Evolutionary conservation across 2,329 filamentous ascomycete genomes (phyloP).

Genomic region (Monilinia aucupariae): DNA sequence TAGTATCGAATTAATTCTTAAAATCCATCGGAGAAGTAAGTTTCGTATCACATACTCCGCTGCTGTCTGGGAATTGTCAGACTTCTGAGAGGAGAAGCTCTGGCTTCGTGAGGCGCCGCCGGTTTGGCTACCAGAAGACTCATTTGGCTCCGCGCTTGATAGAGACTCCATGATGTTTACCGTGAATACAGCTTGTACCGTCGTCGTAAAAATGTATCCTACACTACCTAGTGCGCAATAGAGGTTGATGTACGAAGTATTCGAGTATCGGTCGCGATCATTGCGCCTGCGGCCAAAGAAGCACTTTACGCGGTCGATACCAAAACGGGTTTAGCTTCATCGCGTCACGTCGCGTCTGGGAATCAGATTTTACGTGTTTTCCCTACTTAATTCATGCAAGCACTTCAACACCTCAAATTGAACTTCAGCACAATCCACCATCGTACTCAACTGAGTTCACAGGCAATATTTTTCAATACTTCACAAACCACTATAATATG

Average conservation of each 20-base stretch:
- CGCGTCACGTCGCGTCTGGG: conserved; percentile 10
- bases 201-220: not conserved
- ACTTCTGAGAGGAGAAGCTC: conserved; percentile 52
- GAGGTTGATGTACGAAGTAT: too few relatives aligned
- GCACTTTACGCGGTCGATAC: conserved; percentile 23
- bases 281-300: conserved; percentile 12
- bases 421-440: conserved; percentile 4
- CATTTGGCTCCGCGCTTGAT: not conserved
- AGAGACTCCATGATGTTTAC: not conserved
- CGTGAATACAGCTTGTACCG: not conserved
- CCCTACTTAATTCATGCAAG: conserved; percentile 5
- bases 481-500: conserved; percentile 1
- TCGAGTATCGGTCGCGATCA: not conserved
- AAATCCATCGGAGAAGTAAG: not conserved
- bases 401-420: conserved; percentile 3
- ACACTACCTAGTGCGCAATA: not conserved
- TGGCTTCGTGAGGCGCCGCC: conserved; percentile 42
- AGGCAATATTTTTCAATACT: too few relatives aligned
- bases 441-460: not conserved
- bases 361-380: conserved; percentile 8
- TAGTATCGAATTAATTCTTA: not conserved
- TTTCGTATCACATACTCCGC: conserved; percentile 35
- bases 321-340: conserved; percentile 7
- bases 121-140: conserved; percentile 19
- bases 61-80: conserved; percentile 50